Evolutionary conservation across 202 grass and related monocot species (phyloP).

Genomic region (Elaeis oleifera): DNA sequence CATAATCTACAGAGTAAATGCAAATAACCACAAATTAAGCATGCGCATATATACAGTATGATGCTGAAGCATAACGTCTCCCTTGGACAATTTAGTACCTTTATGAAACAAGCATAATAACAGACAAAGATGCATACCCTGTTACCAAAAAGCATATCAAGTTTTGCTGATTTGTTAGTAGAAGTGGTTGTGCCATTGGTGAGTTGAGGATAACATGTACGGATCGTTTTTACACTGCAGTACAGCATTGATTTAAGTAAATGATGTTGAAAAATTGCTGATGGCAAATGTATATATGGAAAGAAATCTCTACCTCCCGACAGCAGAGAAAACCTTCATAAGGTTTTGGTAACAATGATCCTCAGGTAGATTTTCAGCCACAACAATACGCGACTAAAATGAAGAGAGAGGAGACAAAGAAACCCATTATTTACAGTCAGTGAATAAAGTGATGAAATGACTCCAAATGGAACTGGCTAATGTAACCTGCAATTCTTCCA

Average conservation of each 20-base stretch:
- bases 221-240: constrained; percentile 85
- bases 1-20: no score
- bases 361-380: constrained; percentile 95
- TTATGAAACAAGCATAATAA: background rate
- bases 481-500: constrained; percentile 87
- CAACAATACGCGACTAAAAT: constrained; percentile 82
- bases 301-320: constrained; percentile 59
- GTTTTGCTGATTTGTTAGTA: constrained; percentile 82
- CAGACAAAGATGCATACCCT: constrained; percentile 46
- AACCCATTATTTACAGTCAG: background rate
- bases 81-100: background rate
- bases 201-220: constrained; percentile 92
- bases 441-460: constrained; percentile 6
- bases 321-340: constrained; percentile 92
- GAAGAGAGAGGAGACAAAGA: background rate
- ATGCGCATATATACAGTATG: no score
- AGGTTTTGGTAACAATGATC: constrained; percentile 99
- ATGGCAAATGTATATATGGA: background rate
- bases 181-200: constrained; percentile 70
- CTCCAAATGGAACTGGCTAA: constrained; percentile 2
- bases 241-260: constrained; percentile 11
- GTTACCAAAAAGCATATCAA: constrained; percentile 98
- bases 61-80: background rate
- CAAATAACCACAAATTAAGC: no score
- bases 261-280: background rate